Base-by-base conservation (phyloP, 805 yeast species). In the Saccharomycopsis fermentans region DNA sequence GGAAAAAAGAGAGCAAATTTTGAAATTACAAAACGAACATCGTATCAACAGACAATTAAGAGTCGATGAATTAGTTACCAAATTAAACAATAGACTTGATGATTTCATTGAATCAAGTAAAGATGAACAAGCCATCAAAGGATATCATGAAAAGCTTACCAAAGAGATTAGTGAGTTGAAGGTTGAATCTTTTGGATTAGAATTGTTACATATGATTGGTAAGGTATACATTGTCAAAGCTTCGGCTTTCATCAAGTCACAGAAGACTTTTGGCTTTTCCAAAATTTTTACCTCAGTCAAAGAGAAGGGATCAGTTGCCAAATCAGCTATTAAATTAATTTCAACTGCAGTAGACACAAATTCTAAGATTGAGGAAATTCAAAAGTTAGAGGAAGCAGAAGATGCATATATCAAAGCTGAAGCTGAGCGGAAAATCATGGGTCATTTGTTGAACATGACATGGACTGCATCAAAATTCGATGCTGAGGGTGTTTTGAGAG, bases 391-490 rank as follows among this genome's bases (percentile, higher is more conserved):
- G 67, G 88, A 84, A 59, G 81, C 75, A 0, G 70, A 77, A 73
- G 81, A 76, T 51, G 81, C 82, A 6, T 86, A 80, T 57, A 79
- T 81, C 65, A 80, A 81, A 62, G 90, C 84, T 1, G 94, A 90
- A 68, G 81, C 87, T 73, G 97, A 92, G 67, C 80, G 90, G 55
- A 74, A 81, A 58, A 79, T 92, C 62, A 83, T 90, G 57, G 98
- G 99, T 26, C 94, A 92, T 70, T 81, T 94, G 24, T 77, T 94
- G 55, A 92, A 94, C 6, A 90, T 96, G 1, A 95, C 96, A 19
- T 94, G 99, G 99, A 87, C 88, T 24, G 88, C 96, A 43, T 89
- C 96, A 21, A 84, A 87, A 65, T 85, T 83, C 71, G 99, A 94
- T 73, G 83, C 91, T 57, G 84, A 85, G 60, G 77, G 86, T 32